phyloP scores from a whole-genome alignment of 2,329 filamentous ascomycete species.

The Didymella pinodella region DNA sequence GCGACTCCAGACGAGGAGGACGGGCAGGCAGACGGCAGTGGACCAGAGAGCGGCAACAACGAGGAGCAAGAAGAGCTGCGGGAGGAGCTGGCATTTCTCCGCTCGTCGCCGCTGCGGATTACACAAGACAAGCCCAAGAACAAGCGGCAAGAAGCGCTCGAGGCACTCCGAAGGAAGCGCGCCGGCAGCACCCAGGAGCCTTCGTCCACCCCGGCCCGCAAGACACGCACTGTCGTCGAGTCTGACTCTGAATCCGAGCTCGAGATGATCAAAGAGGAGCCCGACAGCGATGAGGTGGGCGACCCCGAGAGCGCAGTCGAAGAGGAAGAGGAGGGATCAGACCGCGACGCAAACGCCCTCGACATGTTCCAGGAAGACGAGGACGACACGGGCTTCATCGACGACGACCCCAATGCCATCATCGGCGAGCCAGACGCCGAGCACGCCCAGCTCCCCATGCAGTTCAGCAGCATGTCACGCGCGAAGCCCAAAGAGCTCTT shows the following conservation, averaged over 20 bases:
- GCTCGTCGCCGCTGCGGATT: constrained; percentile 44
- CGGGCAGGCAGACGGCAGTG: constrained; percentile 7
- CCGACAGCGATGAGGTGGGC: constrained; percentile 29
- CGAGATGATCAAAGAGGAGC: constrained; percentile 47
- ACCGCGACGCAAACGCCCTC: constrained; percentile 42
- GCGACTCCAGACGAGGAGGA: neutral
- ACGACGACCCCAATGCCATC: constrained; percentile 65
- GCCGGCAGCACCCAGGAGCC: constrained; percentile 41
- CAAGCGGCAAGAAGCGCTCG: constrained; percentile 54
- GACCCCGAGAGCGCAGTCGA: constrained; percentile 33
- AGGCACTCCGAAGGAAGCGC: constrained; percentile 53
- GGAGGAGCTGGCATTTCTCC: constrained; percentile 57
- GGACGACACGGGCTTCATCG: constrained; percentile 70
- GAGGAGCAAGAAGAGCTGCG: constrained; percentile 52
- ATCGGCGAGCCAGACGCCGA: constrained; percentile 60
- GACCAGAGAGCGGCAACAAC: constrained; percentile 21
- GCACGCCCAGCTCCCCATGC: constrained; percentile 67
- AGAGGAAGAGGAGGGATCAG: constrained; percentile 33
- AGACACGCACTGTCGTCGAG: constrained; percentile 32
- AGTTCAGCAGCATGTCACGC: constrained; percentile 72
- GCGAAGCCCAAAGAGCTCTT: constrained; percentile 77
- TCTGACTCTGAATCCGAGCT: constrained; percentile 39
- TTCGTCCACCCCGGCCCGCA: constrained; percentile 37
- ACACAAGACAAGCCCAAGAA: constrained; percentile 40
- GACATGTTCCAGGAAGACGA: constrained; percentile 61